Evolutionary conservation across 176 grass and related monocot species (phyloP), one percentile per base, ranked within the genome.

Genomic region (Triticum timopheevii): DNA sequence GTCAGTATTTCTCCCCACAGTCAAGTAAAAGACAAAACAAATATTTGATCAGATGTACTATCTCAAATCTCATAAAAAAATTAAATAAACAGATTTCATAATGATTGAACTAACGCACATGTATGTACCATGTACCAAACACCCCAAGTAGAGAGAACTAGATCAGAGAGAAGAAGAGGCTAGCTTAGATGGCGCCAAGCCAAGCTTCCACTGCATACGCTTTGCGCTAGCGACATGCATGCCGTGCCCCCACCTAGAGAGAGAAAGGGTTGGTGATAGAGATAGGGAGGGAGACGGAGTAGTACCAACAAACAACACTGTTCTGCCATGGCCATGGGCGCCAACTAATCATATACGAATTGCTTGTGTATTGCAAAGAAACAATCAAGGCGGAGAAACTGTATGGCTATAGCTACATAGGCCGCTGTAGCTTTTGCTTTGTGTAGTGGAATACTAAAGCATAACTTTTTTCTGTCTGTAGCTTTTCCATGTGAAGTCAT

Each of bases 401-500:
- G 35, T 44, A 69, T 73, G 33, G 12, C 27, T 84, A 45, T 80
- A 19, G 66, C 82, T 86, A 86, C 38, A 30, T 88, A 64, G 54
- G 52, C n/a, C 65, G 27, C 12, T 45, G 16, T 76, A 11, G 61
- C 84, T 87, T 87, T 88, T 86, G 86, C 90, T 92, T 88, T 92
- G 83, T 79, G 82, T 82, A 88, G 90, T 86, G 86, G 86, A 86
- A 92, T 85, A 79, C 65, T 73, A 91, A 92, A 88, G 86, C 82
- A 82, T 73, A 22, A 59, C 64, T 72, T 88, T 88, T 85, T 30
- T 85, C 36, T 72, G 54, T 22, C 70, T 34, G 28, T 61, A 58
- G 71, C 86, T 88, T 91, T 85, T 78, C 19, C 82, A 36, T 72
- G 50, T 77, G 40, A 87, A 87, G 81, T 88, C 85, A 76, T 88